Base-by-base conservation (phyloP, 345 rosid species). In the Sonneratia caseolaris region DNA sequence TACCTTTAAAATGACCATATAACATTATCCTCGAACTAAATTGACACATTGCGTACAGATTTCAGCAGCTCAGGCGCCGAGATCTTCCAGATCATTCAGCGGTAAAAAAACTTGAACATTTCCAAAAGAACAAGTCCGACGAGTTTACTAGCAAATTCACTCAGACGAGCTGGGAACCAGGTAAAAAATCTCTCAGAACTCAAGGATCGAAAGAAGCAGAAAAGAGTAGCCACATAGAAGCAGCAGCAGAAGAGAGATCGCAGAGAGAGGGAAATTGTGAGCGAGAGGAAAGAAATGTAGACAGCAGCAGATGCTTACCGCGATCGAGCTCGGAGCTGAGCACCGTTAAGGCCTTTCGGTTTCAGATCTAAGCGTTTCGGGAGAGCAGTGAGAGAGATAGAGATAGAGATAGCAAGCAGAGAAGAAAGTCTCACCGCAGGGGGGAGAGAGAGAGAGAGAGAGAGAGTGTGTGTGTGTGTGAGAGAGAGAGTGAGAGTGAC, bases 291-390 rank as follows among this genome's bases (percentile, higher is more conserved):
- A 15, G 16, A 3, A 36, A 69, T 24, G 56, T 16, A 43, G 70
- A 43, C 55, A 4, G 61, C 53, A 14, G 71, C 5, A 5, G 24
- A 49, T 35, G 32, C 71, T 57, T 65, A 72, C 75, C 56, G 69
- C 51, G 70, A 65, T 49, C 70, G 70, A 61, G 42, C 59, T 45
- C 55, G 74, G 68, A 64, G 74, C 38, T 71, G 68, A 15, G 74
- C 37, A 43, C 19, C 42, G 40, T 38, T 27, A 72, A 72, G 78
- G 67, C 57, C 56, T 51, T 65, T 68, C 21, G 66, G 77, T 73
- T 74, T 32, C 84, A 83, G 91, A 87, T 87, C 91, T 87, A 79
- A 27, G 38, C 38, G 38, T 4, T 3, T 35, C 19, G 18, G 37
- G 42, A 53, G 49, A 24, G 13, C 22, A 74, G 76, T 47, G 64